Percentiles rank a stretch among this genome's conserved stretches.
Conservation (phyloP, 1,139 yeast species). For the Zygosaccharomyces pseudobailii region DNA sequence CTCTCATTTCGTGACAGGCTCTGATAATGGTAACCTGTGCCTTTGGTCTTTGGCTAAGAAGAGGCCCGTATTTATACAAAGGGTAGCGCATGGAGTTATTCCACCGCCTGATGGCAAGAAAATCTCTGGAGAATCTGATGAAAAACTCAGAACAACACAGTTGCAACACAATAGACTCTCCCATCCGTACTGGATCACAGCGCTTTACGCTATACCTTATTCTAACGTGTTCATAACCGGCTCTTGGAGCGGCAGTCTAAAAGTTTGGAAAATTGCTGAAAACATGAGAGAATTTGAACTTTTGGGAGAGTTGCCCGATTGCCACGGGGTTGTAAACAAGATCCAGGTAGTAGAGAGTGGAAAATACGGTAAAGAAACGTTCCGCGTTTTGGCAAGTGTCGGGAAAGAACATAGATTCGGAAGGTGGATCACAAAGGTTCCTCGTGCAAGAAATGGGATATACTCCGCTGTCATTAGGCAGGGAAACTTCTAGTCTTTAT, state of each 20-base stretch:
- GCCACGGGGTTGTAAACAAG: slow-evolving; percentile 68
- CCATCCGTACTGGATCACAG: slow-evolving; percentile 82
- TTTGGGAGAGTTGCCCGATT: slow-evolving; percentile 52
- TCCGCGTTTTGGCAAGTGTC: slow-evolving; percentile 60
- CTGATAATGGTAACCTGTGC: slow-evolving; percentile 85
- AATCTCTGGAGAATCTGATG: slow-evolving; percentile 66
- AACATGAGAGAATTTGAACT: slow-evolving; percentile 56
- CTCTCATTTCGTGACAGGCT: slow-evolving; percentile 86
- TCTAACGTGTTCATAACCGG: slow-evolving; percentile 83
- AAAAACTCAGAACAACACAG: slow-evolving; percentile 42
- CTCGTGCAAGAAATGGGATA: slow-evolving; percentile 48
- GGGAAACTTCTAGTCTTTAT: slow-evolving; percentile 10
- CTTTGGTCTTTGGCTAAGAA: slow-evolving; percentile 89
- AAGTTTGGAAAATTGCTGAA: slow-evolving; percentile 70
- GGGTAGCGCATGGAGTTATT: slow-evolving; percentile 75
- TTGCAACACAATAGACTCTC: slow-evolving; percentile 48
- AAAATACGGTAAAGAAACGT: slow-evolving; percentile 42
- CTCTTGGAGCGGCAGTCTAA: slow-evolving; percentile 74
- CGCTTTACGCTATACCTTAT: slow-evolving; percentile 82
- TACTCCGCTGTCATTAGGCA: slow-evolving; percentile 44
- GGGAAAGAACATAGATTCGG: slow-evolving; percentile 87
- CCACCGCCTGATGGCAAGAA: slow-evolving; percentile 44
- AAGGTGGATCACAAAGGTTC: slow-evolving; percentile 57
- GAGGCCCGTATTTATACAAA: slow-evolving; percentile 68
- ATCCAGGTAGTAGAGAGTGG: slow-evolving; percentile 62